Evolutionary conservation across 768 basidiomycete genomes (phyloP).

Genomic region (Trametes punicea): DNA sequence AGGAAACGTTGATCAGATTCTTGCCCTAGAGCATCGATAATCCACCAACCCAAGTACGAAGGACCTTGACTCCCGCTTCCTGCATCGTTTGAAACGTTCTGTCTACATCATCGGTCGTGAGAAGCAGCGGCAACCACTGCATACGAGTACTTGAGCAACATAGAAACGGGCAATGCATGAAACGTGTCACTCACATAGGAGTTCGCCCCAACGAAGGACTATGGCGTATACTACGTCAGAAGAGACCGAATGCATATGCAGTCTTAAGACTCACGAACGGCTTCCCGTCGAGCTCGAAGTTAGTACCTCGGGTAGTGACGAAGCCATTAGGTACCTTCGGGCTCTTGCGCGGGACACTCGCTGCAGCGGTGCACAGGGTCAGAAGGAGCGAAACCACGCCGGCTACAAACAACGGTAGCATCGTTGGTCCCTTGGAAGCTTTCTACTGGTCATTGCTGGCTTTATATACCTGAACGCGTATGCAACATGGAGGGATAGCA

Average conservation of each 20-base stretch:
- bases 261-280: conserved; percentile 39
- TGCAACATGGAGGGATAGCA: too few species aligned
- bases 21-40: background rate
- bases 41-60: conserved; percentile 48
- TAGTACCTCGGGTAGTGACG: conserved; percentile 25
- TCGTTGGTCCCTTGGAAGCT: too few species aligned
- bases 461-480: too few species aligned
- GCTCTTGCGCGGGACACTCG: background rate
- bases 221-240: background rate
- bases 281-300: conserved; percentile 44
- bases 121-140: conserved; percentile 56
- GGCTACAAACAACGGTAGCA: too few species aligned
- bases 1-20: background rate
- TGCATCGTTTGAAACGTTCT: conserved; percentile 48
- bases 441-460: too few species aligned
- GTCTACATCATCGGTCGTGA: conserved; percentile 44
- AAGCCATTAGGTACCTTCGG: conserved; percentile 21
- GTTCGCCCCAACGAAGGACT: conserved; percentile 53
- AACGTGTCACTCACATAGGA: conserved; percentile 40
- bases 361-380: too few species aligned
- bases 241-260: background rate
- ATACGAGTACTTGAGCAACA: background rate
- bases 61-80: conserved; percentile 46
- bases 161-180: background rate
- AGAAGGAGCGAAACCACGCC: too few species aligned